Evolutionary conservation across 2,329 filamentous ascomycete genomes (phyloP).

Genomic region (Cladosporium phlei): DNA sequence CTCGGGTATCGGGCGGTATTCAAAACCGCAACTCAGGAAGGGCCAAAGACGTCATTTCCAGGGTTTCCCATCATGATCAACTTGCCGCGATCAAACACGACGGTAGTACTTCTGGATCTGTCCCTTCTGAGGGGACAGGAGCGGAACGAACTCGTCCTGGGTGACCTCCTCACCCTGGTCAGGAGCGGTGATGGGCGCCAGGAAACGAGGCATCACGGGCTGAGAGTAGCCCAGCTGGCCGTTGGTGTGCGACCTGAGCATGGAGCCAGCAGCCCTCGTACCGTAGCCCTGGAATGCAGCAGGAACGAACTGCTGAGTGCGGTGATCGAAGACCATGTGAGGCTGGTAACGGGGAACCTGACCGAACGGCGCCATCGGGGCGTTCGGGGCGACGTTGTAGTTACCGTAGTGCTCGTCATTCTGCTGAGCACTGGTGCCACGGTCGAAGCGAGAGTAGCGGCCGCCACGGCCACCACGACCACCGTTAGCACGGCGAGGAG

Average conservation of each 20-base stretch:
- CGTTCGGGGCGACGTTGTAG: no score
- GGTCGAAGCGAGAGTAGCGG: constrained; percentile 72
- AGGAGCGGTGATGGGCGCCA: not conserved
- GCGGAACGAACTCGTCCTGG: not conserved
- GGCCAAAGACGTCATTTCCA: no score
- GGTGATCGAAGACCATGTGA: not conserved
- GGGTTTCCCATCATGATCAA: not conserved
- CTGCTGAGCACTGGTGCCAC: constrained; percentile 56
- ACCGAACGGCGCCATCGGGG: no score
- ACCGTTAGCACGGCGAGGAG: constrained; percentile 50
- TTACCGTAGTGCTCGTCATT: constrained; percentile 23
- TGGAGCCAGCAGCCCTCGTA: not conserved
- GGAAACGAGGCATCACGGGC: not conserved
- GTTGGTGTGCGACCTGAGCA: not conserved
- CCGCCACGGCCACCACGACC: constrained; percentile 51
- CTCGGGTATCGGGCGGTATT: no score
- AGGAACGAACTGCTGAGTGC: not conserved
- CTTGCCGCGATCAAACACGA: not conserved
- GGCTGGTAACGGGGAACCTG: constrained; percentile 7
- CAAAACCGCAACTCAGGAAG: no score
- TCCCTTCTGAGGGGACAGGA: not conserved
- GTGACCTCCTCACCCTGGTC: not conserved
- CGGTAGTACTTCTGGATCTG: not conserved
- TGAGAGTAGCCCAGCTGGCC: constrained; percentile 2
- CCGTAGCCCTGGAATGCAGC: not conserved